Evolutionary conservation across 2,329 filamentous ascomycete genomes (phyloP).

Genomic region (Apiospora malaysiana): DNA sequence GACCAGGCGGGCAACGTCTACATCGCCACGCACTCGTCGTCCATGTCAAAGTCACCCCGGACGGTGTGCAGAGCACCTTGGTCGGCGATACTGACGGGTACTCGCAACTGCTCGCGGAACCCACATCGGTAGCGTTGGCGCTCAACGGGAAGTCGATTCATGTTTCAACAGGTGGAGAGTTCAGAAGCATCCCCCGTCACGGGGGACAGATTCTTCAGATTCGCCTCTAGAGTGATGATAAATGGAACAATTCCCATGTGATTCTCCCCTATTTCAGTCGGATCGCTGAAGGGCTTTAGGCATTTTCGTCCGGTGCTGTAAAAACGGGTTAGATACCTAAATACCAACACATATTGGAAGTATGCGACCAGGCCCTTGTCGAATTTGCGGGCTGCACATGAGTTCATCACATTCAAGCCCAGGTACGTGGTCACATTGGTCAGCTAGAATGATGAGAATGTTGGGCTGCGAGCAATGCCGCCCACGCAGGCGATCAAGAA

Average conservation of each 20-base stretch:
- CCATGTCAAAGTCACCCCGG: conserved; percentile 30
- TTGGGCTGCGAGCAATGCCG: no score
- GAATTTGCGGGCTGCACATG: no score
- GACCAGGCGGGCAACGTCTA: conserved; percentile 29
- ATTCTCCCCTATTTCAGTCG: background rate
- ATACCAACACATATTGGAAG: background rate
- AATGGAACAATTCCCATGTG: background rate
- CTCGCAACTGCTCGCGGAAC: conserved; percentile 25
- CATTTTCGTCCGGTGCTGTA: background rate
- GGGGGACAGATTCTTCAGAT: conserved; percentile 6
- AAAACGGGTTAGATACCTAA: background rate
- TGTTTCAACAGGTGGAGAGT: conserved; percentile 29
- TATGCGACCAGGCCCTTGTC: no score
- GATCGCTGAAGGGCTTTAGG: background rate
- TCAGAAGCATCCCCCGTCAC: background rate
- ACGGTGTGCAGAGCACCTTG: conserved; percentile 28
- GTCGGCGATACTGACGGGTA: conserved; percentile 14
- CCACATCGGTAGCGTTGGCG: conserved; percentile 29
- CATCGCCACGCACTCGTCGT: conserved; percentile 29
- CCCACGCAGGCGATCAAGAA: background rate
- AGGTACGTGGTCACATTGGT: background rate
- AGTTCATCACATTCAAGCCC: no score
- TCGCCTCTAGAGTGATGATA: background rate
- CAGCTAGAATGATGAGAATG: background rate
- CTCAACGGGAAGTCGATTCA: conserved; percentile 28